phyloP scores from a whole-genome alignment of 345 rosid genomes.

The Corymbia maculata region DNA sequence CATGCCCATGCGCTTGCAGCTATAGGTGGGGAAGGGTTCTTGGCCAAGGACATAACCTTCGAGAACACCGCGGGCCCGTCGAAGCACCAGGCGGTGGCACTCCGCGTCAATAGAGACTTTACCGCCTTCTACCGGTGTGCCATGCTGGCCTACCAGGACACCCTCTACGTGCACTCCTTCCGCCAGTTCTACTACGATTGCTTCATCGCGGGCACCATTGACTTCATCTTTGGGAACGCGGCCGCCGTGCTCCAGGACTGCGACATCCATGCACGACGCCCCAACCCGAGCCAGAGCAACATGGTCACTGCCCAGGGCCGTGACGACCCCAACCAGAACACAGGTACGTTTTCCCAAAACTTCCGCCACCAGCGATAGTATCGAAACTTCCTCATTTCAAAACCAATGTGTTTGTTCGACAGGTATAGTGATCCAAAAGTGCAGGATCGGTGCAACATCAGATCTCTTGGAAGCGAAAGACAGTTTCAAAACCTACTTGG shows the following conservation, averaged over 20 bases:
- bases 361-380: neutral
- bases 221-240: slow-evolving; percentile 76
- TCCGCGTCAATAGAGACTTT: slow-evolving; percentile 50
- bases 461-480: slow-evolving; percentile 25
- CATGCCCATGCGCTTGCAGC: slow-evolving; percentile 18
- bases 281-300: slow-evolving; percentile 48
- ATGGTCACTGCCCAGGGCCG: slow-evolving; percentile 83
- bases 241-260: slow-evolving; percentile 53
- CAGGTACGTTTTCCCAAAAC: slow-evolving; percentile 4
- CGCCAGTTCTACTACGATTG: slow-evolving; percentile 60
- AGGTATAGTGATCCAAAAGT: slow-evolving; percentile 55
- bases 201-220: slow-evolving; percentile 44
- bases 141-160: slow-evolving; percentile 71
- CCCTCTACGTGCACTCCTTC: slow-evolving; percentile 62
- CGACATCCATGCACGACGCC: slow-evolving; percentile 60
- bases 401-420: neutral
- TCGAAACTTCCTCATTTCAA: neutral
- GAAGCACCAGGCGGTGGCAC: slow-evolving; percentile 74
- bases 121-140: slow-evolving; percentile 50
- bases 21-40: slow-evolving; percentile 49
- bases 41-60: slow-evolving; percentile 66
- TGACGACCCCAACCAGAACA: slow-evolving; percentile 55
- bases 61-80: slow-evolving; percentile 74
- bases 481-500: slow-evolving; percentile 34
- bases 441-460: slow-evolving; percentile 51